A percentile compares a stretch with the other conserved stretches of the same genome.
These are phyloP conservation scores for Galerina sulciceps DNA, from an alignment of 768 basidiomycete genomes.

Conservation along the genomic window DNA sequence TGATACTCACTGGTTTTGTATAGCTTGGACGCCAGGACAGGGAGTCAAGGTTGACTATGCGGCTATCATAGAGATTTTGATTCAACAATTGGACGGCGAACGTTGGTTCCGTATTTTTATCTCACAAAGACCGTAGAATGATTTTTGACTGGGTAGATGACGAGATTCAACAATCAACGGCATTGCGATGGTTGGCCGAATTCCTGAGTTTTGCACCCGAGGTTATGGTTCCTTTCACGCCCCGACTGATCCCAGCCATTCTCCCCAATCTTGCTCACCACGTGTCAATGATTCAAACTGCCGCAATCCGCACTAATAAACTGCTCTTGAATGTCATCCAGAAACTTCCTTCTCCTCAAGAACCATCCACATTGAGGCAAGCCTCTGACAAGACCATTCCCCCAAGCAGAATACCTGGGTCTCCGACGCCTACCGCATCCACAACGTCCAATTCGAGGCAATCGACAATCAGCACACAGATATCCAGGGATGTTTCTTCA, in stretches of 20 bases:
- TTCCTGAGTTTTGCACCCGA: slow-evolving; percentile 88
- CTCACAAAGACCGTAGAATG: background rate
- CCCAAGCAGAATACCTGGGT: slow-evolving; percentile 46
- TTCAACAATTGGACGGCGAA: slow-evolving; percentile 82
- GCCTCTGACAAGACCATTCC: slow-evolving; percentile 31
- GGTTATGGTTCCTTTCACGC: slow-evolving; percentile 93
- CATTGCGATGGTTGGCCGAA: slow-evolving; percentile 91
- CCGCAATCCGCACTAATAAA: slow-evolving; percentile 86
- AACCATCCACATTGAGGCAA: slow-evolving; percentile 37
- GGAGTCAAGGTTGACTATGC: slow-evolving; percentile 91
- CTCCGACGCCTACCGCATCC: slow-evolving; percentile 57
- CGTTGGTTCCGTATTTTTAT: slow-evolving; percentile 53
- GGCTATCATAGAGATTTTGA: slow-evolving; percentile 91
- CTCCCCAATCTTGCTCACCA: slow-evolving; percentile 95
- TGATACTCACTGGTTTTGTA: slow-evolving; percentile 12
- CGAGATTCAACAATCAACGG: slow-evolving; percentile 93
- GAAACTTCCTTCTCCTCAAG: slow-evolving; percentile 74
- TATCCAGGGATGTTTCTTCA: slow-evolving; percentile 51
- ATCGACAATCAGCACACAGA: slow-evolving; percentile 45
- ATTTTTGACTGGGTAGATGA: slow-evolving; percentile 61
- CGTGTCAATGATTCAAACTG: slow-evolving; percentile 84
- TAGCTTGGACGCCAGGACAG: slow-evolving; percentile 92
- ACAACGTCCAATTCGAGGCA: slow-evolving; percentile 53
- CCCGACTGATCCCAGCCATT: slow-evolving; percentile 89
- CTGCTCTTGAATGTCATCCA: slow-evolving; percentile 86